A percentile compares a stretch with the other conserved stretches of the same genome.
phyloP scores from a whole-genome alignment of 1,139 yeast species.

The Taphrina deformans region DNA sequence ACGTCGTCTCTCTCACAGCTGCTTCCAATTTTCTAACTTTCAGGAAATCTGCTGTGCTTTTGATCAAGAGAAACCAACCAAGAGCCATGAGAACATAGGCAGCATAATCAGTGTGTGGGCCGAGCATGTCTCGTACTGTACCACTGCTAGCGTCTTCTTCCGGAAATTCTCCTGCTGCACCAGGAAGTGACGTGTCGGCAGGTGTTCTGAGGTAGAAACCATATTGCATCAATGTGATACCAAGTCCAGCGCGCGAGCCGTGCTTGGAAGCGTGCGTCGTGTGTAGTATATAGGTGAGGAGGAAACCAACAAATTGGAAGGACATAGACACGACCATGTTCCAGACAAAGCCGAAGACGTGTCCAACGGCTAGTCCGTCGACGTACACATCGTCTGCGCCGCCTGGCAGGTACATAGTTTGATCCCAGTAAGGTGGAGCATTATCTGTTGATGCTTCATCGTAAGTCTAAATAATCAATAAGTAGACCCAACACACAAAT shows the following conservation, averaged over 20 bases:
- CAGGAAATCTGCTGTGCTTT: slow-evolving; percentile 68
- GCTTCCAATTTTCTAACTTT: slow-evolving; percentile 76
- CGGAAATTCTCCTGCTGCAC: slow-evolving; percentile 52
- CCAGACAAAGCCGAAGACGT: slow-evolving; percentile 83
- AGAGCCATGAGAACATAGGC: slow-evolving; percentile 64
- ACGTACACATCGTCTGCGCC: slow-evolving; percentile 85
- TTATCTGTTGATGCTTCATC: slow-evolving; percentile 95
- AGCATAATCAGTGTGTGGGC: slow-evolving; percentile 45
- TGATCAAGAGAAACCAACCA: slow-evolving; percentile 66
- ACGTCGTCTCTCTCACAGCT: slow-evolving; percentile 50
- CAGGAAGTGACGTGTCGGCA: slow-evolving; percentile 45
- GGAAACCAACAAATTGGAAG: slow-evolving; percentile 90
- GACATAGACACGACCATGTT: slow-evolving; percentile 77
- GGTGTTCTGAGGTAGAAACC: slow-evolving; percentile 71
- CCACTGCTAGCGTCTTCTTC: slow-evolving; percentile 48
- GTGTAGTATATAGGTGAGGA: slow-evolving; percentile 83
- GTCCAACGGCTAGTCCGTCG: slow-evolving; percentile 96
- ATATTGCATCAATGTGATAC: slow-evolving; percentile 74
- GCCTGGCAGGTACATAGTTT: slow-evolving; percentile 79
- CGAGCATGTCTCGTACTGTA: slow-evolving; percentile 42
- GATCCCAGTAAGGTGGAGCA: slow-evolving; percentile 96
- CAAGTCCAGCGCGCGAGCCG: slow-evolving; percentile 92
- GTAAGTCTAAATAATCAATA: slow-evolving; percentile 54
- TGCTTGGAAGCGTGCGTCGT: slow-evolving; percentile 97
- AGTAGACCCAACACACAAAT: not conserved